phyloP scores from a whole-genome alignment of 768 basidiomycete species.

The Tubosaeta sp. region DNA sequence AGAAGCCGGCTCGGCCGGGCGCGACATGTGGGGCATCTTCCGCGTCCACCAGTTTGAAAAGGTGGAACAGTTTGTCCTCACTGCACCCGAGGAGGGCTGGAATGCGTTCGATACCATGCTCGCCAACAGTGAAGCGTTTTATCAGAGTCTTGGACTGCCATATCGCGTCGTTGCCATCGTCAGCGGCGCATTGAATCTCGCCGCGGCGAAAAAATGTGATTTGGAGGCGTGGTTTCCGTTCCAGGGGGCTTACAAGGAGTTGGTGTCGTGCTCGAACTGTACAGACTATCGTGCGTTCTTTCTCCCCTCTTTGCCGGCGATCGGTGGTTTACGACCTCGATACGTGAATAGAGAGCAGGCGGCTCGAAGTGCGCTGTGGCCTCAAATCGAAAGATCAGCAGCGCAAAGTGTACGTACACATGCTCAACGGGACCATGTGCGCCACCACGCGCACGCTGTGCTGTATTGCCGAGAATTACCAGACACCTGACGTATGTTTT shows the following conservation, averaged over 20 bases:
- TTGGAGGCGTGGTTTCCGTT: constrained; percentile 99
- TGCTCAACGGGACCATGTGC: constrained; percentile 97
- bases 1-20: constrained; percentile 95
- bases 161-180: constrained; percentile 95
- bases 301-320: not conserved
- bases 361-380: constrained; percentile 91
- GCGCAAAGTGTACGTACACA: constrained; percentile 94
- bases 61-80: constrained; percentile 95
- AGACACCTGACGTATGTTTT: constrained; percentile 78
- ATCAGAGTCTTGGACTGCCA: constrained; percentile 88
- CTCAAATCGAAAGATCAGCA: constrained; percentile 87
- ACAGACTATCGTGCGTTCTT: constrained; percentile 92
- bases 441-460: constrained; percentile 96
- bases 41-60: constrained; percentile 99
- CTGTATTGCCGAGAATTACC: constrained; percentile 98
- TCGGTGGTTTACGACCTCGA: not conserved
- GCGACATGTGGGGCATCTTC: constrained; percentile 99
- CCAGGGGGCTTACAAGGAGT: constrained; percentile 93
- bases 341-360: constrained; percentile 68
- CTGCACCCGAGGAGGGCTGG: constrained; percentile 93
- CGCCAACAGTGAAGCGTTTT: constrained; percentile 87
- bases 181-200: constrained; percentile 94
- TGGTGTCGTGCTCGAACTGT: constrained; percentile 97
- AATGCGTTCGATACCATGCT: constrained; percentile 92
- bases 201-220: constrained; percentile 96